Conservation (phyloP, 2,329 filamentous ascomycete genomes). For the Rasamsonia emersonii region DNA sequence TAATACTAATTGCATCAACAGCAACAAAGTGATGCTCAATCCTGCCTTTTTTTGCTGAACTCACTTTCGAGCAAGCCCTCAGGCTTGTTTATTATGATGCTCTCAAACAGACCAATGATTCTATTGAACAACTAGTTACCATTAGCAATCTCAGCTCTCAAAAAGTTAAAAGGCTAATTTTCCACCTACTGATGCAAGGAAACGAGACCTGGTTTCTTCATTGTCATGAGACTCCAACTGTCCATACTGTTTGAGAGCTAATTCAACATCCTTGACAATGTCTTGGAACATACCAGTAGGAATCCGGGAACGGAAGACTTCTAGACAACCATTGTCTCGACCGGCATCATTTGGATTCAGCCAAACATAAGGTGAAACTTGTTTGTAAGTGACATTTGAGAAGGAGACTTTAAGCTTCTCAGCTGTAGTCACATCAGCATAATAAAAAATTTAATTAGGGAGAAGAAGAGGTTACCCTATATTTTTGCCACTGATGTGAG, state of each 20-base stretch:
- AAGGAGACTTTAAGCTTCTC: background rate
- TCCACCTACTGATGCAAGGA: background rate
- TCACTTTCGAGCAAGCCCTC: conserved; percentile 2
- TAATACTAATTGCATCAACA: conserved; percentile 2
- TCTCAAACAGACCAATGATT: background rate
- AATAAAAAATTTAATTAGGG: background rate
- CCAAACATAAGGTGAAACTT: background rate
- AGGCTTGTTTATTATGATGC: background rate
- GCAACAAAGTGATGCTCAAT: conserved; percentile 6
- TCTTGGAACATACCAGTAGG: background rate
- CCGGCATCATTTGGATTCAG: background rate
- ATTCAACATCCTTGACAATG: background rate
- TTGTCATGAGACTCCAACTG: background rate
- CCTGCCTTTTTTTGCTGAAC: conserved; percentile 4
- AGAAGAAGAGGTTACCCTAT: background rate
- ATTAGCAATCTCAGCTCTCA: background rate
- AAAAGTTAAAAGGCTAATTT: background rate
- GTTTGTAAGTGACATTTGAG: background rate
- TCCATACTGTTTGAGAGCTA: background rate
- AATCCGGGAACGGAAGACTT: background rate
- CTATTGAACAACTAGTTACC: background rate
- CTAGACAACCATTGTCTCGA: background rate
- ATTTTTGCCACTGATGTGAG: background rate
- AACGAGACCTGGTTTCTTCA: background rate
- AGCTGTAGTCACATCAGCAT: background rate